Evolutionary conservation across 2,329 filamentous ascomycete genomes (phyloP), one percentile per base, ranked within the genome.

Genomic region (Xylaria sp.): DNA sequence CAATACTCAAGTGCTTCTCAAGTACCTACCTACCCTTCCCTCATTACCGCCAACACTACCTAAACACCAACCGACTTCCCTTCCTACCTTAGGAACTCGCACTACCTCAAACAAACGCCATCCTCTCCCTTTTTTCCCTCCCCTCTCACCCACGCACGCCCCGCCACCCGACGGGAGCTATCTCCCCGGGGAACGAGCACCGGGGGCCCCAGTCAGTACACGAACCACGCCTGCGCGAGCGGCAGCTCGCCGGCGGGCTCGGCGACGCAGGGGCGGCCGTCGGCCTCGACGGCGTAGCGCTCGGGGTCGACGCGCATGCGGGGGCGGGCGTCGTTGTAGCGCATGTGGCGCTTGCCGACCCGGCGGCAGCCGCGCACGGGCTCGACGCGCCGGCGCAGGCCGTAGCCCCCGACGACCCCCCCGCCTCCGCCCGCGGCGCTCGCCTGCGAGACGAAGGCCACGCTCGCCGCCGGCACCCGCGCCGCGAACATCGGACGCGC

Each of bases 261-360:
- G 0, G 91, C 91, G 39, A 77, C 81, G 68, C 89, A 92, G 34
- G 86, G 76, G 71, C 83, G 73, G 0, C 90, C 92, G 73, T 96
- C 91, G 1, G 92, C 92, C 75, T 93, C 87, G 21, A 97, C 92
- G 16, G 79, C 83, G 76, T 97, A 97, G 66, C 83, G 87, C 80
- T 97, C 93, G 4, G 93, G 90, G 71, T 97, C 92, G 56, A 97
- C 92, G 65, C 79, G 86, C 90, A 97, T 97, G 75, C 81, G 85
- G 13, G 93, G 93, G 84, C 85, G 91, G 50, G 74, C 74, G 67
- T 91, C 86, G 71, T 97, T 97, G 72, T 85, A 92, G 68, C 91
- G 92, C 92, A 97, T 96, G 72, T 97, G 90, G 64, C 74, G 79
- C 80, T 97, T 97, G 40, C 87, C 79, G 41, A 96, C 81, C 26